Evolutionary conservation across 2,329 filamentous ascomycete species (phyloP).

Genomic region (Sclerotiophoma versabilis): DNA sequence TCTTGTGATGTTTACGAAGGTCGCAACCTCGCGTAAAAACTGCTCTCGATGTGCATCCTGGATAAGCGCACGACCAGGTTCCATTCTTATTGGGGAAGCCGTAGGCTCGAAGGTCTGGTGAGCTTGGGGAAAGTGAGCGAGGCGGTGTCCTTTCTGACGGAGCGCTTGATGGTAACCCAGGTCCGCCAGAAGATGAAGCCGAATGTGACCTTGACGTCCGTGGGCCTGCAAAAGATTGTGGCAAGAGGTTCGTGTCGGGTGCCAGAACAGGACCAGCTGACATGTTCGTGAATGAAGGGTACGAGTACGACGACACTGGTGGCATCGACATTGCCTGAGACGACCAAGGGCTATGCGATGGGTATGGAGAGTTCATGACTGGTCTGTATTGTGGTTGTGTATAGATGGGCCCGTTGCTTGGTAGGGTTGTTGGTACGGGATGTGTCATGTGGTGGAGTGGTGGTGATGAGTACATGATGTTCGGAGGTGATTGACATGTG

Average conservation of each 20-base stretch:
- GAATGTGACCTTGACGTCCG: conserved; percentile 46
- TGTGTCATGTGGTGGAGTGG: conserved; percentile 42
- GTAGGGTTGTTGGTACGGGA: conserved; percentile 31
- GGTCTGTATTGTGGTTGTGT: conserved; percentile 39
- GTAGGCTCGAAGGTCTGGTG: conserved; percentile 50
- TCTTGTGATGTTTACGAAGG: conserved; percentile 68
- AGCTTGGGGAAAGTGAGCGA: conserved; percentile 50
- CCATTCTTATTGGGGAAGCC: conserved; percentile 56
- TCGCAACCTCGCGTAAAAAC: conserved; percentile 67
- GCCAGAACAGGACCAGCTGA: conserved; percentile 31
- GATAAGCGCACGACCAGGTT: conserved; percentile 66
- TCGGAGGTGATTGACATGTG: conserved; percentile 47
- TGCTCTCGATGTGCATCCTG: conserved; percentile 65
- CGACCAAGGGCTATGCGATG: conserved; percentile 42
- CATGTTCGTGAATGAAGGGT: conserved; percentile 42
- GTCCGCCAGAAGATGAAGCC: conserved; percentile 39
- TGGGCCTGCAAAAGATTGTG: conserved; percentile 28
- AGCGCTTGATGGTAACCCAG: conserved; percentile 36
- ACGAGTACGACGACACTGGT: conserved; percentile 45
- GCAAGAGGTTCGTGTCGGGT: conserved; percentile 34
- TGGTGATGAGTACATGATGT: conserved; percentile 49
- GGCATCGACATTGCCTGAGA: conserved; percentile 39
- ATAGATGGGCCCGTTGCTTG: conserved; percentile 37
- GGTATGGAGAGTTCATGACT: conserved; percentile 44
- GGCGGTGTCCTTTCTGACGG: conserved; percentile 42